Conservation (phyloP, 2,329 filamentous ascomycete genomes). For the Tolypocladium ophioglossoides region DNA sequence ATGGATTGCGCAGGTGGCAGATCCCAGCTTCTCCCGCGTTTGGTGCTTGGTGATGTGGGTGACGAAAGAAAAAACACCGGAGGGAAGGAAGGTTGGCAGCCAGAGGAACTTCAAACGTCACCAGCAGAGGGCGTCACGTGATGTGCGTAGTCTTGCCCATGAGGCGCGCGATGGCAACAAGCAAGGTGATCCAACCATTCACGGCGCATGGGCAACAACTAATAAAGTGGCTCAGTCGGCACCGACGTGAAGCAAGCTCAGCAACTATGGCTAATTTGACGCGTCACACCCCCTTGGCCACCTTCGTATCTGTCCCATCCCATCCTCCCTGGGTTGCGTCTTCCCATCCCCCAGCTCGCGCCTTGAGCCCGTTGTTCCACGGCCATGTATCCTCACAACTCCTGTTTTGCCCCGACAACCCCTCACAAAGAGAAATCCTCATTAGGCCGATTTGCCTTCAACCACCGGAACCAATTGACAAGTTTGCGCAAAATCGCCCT, state of each 20-base stretch:
- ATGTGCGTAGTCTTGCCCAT: constrained; percentile 5
- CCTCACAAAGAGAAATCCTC: constrained; percentile 13
- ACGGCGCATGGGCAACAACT: background rate
- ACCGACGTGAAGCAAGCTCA: background rate
- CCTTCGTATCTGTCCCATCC: background rate
- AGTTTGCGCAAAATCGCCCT: background rate
- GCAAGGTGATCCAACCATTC: constrained; percentile 1
- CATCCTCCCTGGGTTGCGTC: background rate
- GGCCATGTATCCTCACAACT: constrained; percentile 18
- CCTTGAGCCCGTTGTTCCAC: constrained; percentile 17
- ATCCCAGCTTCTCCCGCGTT: constrained; percentile 19
- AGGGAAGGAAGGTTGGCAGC: constrained; percentile 20
- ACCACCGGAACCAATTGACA: background rate
- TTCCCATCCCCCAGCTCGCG: background rate
- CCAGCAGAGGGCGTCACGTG: constrained; percentile 21
- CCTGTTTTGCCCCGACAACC: constrained; percentile 17
- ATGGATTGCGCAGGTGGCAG: constrained; percentile 22
- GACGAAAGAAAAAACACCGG: constrained; percentile 24
- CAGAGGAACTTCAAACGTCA: constrained; percentile 24
- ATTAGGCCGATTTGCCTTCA: constrained; percentile 8
- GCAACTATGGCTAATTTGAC: background rate
- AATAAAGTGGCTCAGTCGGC: background rate
- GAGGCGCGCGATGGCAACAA: background rate
- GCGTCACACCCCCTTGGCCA: background rate
- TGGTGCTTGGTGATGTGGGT: constrained; percentile 20